Conservation (phyloP, 768 basidiomycete species). For the Serpula lacrymans region DNA sequence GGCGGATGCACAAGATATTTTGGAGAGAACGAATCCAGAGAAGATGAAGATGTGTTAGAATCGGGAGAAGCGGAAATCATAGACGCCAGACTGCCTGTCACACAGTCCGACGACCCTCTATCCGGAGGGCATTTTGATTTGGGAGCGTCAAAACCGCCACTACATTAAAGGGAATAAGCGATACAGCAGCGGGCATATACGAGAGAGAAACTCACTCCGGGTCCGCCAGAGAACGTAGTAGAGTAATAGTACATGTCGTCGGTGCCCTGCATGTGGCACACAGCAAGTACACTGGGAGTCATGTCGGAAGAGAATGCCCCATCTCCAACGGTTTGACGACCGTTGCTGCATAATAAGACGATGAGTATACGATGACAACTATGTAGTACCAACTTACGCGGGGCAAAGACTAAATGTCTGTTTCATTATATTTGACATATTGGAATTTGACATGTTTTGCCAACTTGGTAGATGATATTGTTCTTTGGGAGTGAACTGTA, state of each 20-base stretch:
- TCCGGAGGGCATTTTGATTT: constrained; percentile 92
- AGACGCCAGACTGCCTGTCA: constrained; percentile 89
- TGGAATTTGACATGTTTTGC: constrained; percentile 77
- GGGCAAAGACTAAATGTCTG: constrained; percentile 92
- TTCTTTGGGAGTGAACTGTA: background rate
- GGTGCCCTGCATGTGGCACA: constrained; percentile 79
- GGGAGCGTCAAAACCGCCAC: constrained; percentile 96
- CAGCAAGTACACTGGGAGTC: constrained; percentile 77
- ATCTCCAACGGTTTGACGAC: constrained; percentile 95
- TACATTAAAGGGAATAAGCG: constrained; percentile 25
- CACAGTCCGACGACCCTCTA: constrained; percentile 92
- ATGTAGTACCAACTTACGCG: constrained; percentile 57
- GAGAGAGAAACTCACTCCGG: constrained; percentile 56
- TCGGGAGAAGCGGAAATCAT: constrained; percentile 43
- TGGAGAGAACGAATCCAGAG: constrained; percentile 21
- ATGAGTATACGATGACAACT: background rate
- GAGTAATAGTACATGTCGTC: constrained; percentile 88
- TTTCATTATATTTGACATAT: constrained; percentile 69
- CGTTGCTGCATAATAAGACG: constrained; percentile 84
- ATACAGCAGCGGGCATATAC: background rate
- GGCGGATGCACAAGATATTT: constrained; percentile 14
- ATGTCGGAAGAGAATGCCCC: constrained; percentile 83
- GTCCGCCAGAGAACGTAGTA: constrained; percentile 92
- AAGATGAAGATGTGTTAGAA: constrained; percentile 29
- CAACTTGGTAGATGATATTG: constrained; percentile 62